Base-by-base conservation (phyloP, 106 monocot species). In the Iris macrosiphon region DNA sequence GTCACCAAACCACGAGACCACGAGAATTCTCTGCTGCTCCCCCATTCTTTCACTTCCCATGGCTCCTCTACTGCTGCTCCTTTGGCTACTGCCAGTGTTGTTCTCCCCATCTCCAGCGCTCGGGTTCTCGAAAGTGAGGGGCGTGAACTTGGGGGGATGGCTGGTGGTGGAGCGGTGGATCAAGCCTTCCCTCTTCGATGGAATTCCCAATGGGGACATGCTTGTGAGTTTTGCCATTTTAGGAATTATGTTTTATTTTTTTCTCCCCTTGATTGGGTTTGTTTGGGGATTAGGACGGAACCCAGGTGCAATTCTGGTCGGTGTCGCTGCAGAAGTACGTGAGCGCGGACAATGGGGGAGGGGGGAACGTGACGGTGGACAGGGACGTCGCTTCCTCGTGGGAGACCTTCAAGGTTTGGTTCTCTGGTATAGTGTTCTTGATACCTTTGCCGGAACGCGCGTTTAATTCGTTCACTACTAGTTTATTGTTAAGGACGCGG, bases 91-190 rank as follows among this genome's bases (percentile, higher is more conserved):
- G n/a, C n/a, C n/a, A n/a, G n/a, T n/a, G n/a, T n/a, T n/a, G n/a
- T n/a, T n/a, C n/a, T n/a, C n/a, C n/a, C n/a, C n/a, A n/a, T n/a
- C n/a, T n/a, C n/a, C 52, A 84, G 83, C 69, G 35, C 26, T 65
- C 49, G 89, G 79, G 12, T 78, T 89, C 39, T 21, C 41, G 2
- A 89, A 89, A 60, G 84, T 89, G 12, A 84, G 68, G 55, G 80
- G 84, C 27, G 89, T 90, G 40, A 90, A 90, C 68, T 72, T 90
- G 66, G 84, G 90, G 13, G 84, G 84, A 33, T 90, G 90, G 85
- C 51, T 90, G 42, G 90, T 85, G 74, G 65, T 78, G 22, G 85
- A 90, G 50, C 77, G 85, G 26, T 90, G 85, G 85, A 90, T 90
- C 59, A 85, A 81, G 68, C 81, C 84, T 33, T 81, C 80, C 6